These are phyloP conservation scores for Mycena capillaripes DNA, from an alignment of 768 basidiomycete species.

Conservation along the genomic window DNA sequence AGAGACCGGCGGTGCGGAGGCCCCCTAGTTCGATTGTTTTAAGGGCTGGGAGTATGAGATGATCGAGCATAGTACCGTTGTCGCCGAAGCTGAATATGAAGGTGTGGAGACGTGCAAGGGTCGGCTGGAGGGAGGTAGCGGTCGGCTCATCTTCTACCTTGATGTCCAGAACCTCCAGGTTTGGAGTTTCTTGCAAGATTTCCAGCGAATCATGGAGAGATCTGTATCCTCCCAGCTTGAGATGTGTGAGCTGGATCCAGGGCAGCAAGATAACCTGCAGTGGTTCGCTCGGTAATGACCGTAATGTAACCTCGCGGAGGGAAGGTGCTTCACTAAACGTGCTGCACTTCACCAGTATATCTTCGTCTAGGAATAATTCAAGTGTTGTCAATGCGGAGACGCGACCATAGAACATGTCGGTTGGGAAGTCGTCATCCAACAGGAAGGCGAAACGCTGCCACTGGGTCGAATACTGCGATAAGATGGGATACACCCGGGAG, in stretches of 20 bases:
- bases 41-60: constrained; percentile 1
- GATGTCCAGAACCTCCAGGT: background rate
- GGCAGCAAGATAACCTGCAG: background rate
- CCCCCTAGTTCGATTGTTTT: background rate
- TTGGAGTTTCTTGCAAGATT: background rate
- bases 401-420: background rate
- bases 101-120: background rate
- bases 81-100: background rate
- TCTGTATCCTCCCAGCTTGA: background rate
- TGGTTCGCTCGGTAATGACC: background rate
- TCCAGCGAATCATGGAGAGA: background rate
- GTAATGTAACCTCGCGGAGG: background rate
- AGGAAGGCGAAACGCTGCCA: background rate
- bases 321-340: background rate
- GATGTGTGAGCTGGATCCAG: constrained; percentile 1
- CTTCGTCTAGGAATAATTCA: background rate
- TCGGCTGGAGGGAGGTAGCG: background rate
- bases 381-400: background rate
- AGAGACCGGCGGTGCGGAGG: background rate
- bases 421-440: background rate
- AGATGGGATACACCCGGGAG: background rate
- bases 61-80: background rate
- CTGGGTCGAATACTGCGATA: background rate
- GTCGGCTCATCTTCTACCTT: no score
- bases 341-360: background rate